Conservation (phyloP, 2,329 filamentous ascomycete genomes). For the Eutypa lata region DNA sequence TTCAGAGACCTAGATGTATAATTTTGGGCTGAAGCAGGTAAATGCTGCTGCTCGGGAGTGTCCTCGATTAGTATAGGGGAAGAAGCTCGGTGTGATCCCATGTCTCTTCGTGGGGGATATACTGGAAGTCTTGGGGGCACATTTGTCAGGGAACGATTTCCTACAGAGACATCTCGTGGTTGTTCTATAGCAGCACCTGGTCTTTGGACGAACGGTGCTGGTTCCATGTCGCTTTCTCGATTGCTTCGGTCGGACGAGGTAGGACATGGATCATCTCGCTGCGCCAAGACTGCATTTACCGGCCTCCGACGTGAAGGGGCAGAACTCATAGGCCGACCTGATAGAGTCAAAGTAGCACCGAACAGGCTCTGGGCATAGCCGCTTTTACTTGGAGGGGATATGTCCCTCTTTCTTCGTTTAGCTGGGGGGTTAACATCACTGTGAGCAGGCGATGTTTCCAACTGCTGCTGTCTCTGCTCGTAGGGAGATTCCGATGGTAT, state of each 20-base stretch:
- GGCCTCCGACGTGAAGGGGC: conserved; percentile 21
- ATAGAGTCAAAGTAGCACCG: conserved; percentile 44
- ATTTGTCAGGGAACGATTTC: not conserved
- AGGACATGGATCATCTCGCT: conserved; percentile 5
- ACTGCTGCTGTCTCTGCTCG: conserved; percentile 49
- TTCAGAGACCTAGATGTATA: not conserved
- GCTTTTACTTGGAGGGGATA: conserved; percentile 39
- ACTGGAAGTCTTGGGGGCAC: not conserved
- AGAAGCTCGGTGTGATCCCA: not conserved
- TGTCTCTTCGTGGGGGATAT: not conserved
- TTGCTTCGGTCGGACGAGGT: conserved; percentile 10
- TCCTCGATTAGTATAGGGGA: not conserved
- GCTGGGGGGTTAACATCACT: conserved; percentile 25
- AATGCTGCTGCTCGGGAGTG: not conserved
- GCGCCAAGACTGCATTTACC: conserved; percentile 5
- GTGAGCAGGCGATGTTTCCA: conserved; percentile 16
- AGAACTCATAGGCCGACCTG: conserved; percentile 33
- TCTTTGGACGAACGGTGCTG: not conserved
- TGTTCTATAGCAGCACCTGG: not conserved
- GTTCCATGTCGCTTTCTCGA: conserved; percentile 8
- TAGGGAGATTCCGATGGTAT: conserved; percentile 62
- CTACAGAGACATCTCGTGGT: not conserved
- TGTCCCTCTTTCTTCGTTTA: conserved; percentile 40
- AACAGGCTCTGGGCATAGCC: conserved; percentile 51
- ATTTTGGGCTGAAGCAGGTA: not conserved